Evolutionary conservation across 225 moss, liverwort and hornwort species (phyloP).

Genomic region (Pseudoscleropodium purum): DNA sequence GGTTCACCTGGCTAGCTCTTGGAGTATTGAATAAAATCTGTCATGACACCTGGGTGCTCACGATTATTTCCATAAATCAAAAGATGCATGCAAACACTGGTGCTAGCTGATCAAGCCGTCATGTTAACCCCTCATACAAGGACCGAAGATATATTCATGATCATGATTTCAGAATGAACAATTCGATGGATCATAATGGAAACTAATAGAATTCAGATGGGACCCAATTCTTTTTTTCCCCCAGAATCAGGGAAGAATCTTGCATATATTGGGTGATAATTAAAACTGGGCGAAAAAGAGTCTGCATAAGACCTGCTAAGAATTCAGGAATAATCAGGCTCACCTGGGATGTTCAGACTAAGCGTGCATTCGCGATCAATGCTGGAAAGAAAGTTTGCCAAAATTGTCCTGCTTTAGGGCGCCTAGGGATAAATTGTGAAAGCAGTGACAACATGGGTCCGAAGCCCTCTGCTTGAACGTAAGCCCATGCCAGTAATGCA

Average conservation of each 20-base stretch:
- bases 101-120: neutral
- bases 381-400: conserved; percentile 87
- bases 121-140: neutral
- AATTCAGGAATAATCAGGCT: neutral
- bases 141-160: neutral
- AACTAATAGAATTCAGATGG: neutral
- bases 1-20: conserved; percentile 76
- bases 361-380: conserved; percentile 79
- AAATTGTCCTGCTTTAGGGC: conserved; percentile 74
- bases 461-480: conserved; percentile 69
- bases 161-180: neutral
- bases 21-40: conserved; percentile 87
- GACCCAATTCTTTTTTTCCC: neutral
- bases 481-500: conserved; percentile 76
- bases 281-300: neutral
- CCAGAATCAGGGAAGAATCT: neutral
- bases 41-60: neutral
- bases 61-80: neutral
- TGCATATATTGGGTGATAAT: neutral
- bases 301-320: neutral
- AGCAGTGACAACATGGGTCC: conserved; percentile 80
- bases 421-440: conserved; percentile 69
- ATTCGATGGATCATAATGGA: neutral
- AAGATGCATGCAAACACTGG: neutral
- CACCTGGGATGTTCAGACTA: conserved; percentile 92